Evolutionary conservation across 768 basidiomycete species (phyloP).

Genomic region (Panus rudis): DNA sequence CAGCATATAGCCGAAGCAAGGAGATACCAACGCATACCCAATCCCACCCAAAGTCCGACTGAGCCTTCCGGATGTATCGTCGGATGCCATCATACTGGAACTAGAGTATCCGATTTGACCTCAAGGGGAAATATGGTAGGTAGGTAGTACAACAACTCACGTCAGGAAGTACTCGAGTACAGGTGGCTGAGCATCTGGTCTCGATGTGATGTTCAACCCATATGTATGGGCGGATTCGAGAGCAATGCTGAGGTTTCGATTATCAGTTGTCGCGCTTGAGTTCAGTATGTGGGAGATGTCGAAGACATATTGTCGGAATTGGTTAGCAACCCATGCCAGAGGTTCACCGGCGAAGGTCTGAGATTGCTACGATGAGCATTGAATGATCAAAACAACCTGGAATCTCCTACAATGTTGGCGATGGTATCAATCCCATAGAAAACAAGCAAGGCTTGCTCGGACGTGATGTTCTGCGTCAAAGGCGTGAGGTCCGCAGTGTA

Average conservation of each 20-base stretch:
- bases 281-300: conserved; percentile 40
- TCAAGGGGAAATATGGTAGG: no score
- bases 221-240: conserved; percentile 50
- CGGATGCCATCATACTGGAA: conserved; percentile 45
- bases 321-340: conserved; percentile 52
- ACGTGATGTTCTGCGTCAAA: conserved; percentile 25
- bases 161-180: no score
- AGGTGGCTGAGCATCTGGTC: conserved; percentile 37
- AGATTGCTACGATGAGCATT: not conserved
- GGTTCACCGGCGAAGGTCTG: conserved; percentile 46
- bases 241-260: conserved; percentile 41
- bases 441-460: conserved; percentile 35
- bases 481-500: conserved; percentile 48
- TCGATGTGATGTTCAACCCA: conserved; percentile 45
- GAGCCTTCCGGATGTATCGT: conserved; percentile 42
- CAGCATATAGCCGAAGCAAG: not conserved
- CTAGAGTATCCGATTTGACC: no score
- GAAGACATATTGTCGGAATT: conserved; percentile 48
- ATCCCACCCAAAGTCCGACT: conserved; percentile 57
- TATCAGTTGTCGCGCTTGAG: conserved; percentile 20
- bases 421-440: conserved; percentile 55
- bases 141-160: no score
- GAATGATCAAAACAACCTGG: not conserved
- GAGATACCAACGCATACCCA: conserved; percentile 37
- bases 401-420: conserved; percentile 40